A percentile compares a stretch with the other conserved stretches of the same genome.
phyloP scores from a whole-genome alignment of 306 rosid species.

The Rosa multiflora region DNA sequence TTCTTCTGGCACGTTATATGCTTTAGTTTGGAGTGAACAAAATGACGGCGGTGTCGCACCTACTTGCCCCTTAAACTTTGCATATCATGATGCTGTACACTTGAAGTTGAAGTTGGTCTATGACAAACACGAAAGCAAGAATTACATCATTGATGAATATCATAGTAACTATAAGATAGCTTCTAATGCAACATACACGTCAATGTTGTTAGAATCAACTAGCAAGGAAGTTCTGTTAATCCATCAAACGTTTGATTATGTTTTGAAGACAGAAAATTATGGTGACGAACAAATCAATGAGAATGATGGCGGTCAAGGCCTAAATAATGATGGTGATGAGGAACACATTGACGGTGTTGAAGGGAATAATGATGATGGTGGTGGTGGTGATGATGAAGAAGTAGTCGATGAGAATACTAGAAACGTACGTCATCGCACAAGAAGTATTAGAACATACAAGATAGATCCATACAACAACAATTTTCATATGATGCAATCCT shows the following conservation, averaged over 20 bases:
- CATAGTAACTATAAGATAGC: too few species aligned
- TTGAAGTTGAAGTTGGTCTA: neutral
- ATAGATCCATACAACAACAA: neutral
- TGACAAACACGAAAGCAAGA: neutral
- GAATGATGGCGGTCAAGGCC: too few species aligned
- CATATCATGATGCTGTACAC: neutral
- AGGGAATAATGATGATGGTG: neutral
- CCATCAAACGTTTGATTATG: neutral
- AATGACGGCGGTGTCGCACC: neutral
- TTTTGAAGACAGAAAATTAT: neutral
- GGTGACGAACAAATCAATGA: neutral
- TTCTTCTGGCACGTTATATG: neutral
- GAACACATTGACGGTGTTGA: too few species aligned
- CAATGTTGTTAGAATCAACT: neutral
- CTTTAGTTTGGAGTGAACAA: neutral
- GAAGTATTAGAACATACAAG: neutral
- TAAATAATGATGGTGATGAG: too few species aligned
- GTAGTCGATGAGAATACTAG: neutral
- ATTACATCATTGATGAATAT: too few species aligned
- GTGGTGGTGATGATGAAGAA: neutral
- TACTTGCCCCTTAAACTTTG: neutral
- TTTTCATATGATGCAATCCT: neutral
- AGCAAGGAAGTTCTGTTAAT: neutral
- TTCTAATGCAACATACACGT: too few species aligned
- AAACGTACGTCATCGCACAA: neutral